Percentiles rank a stretch among this genome's conserved stretches.
phyloP scores from a whole-genome alignment of 352 stramenopile species.

The Phytophthora palmivora region DNA sequence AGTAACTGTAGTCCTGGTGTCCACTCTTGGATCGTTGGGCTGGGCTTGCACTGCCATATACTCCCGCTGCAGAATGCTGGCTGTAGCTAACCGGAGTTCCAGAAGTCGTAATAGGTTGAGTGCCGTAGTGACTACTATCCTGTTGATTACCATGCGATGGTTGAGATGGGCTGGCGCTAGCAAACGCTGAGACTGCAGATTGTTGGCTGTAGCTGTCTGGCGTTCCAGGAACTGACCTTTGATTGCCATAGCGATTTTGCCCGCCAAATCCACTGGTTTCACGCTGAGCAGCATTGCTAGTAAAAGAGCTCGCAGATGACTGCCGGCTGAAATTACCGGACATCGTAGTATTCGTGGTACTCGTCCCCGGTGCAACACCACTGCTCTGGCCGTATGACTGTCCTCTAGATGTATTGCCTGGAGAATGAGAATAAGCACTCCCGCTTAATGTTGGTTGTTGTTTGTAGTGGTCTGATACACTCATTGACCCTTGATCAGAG shows the following conservation, averaged over 20 bases:
- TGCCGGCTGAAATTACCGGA: conserved; percentile 31
- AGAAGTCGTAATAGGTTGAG: conserved; percentile 25
- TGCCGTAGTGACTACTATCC: conserved; percentile 9
- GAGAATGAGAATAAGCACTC: conserved; percentile 7
- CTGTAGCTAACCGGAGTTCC: conserved; percentile 25
- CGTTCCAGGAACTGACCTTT: conserved; percentile 22
- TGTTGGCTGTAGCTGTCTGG: conserved; percentile 26
- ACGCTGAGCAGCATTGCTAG: conserved; percentile 19
- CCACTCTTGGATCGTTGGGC: conserved; percentile 16
- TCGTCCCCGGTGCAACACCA: conserved; percentile 1
- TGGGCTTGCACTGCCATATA: conserved; percentile 19
- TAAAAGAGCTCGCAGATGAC: conserved; percentile 34
- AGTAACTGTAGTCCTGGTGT: conserved; percentile 18
- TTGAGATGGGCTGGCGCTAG: conserved; percentile 16
- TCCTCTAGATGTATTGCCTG: conserved; percentile 14
- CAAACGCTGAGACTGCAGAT: conserved; percentile 21
- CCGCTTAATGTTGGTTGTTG: conserved; percentile 12
- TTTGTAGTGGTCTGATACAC: conserved; percentile 12
- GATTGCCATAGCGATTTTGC: conserved; percentile 18
- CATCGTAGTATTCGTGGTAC: conserved; percentile 2
- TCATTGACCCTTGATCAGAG: conserved; percentile 12
- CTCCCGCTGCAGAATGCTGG: conserved; percentile 21
- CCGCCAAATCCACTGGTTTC: conserved; percentile 19
- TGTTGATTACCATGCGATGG: conserved; percentile 16
- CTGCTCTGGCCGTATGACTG: conserved; percentile 24